Evolutionary conservation across 202 grass and related monocot genomes (phyloP), one percentile per base, ranked within the genome.

Genomic region (Alloteropsis angusta): DNA sequence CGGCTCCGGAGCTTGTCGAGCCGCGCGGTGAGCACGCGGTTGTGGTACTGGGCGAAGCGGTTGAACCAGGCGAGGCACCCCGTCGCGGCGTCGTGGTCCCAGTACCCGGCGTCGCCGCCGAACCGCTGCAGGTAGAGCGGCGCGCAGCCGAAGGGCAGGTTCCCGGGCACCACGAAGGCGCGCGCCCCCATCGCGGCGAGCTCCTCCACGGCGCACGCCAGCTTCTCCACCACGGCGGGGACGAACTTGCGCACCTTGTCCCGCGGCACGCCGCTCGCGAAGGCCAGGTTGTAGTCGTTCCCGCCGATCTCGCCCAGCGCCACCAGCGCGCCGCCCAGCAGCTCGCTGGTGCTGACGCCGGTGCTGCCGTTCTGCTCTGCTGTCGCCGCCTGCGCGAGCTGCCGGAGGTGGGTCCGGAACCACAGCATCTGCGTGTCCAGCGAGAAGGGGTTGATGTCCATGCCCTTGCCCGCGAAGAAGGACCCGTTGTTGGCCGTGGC

Each of bases 201-300:
- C 28, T 97, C 85, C 91, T 76, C 89, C 11, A 99, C 39, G 38
- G 91, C 49, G 5, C 28, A 60, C 7, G 49, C 60, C 13, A 97
- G 89, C 71, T 83, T 84, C 13, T 84, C 77, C 37, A 95, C 78
- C 15, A 95, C 84, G 3, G 43, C 52, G 2, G 87, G 92, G 48
- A 87, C 88, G 72, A 88, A 93, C 9, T 59, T 50, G 1, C 39
- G 71, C 26, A 91, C 71, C 61, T 34, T 32, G 0, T 88, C 71
- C 1, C 87, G 58, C 15, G 85, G 53, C 65, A 79, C 81, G 12
- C 65, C 87, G 0, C 25, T 0, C 9, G 42, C 0, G 72, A 99
- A 88, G 23, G 83, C 82, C 4, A 88, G 58, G 83, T 99, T 93
- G 85, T 95, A 93, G 70, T 95, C 96, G 68, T 99, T 99, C 21